A percentile compares a stretch with the other conserved stretches of the same genome.
Evolutionary conservation across 345 rosid species (phyloP).

Genomic region (Adansonia digitata): DNA sequence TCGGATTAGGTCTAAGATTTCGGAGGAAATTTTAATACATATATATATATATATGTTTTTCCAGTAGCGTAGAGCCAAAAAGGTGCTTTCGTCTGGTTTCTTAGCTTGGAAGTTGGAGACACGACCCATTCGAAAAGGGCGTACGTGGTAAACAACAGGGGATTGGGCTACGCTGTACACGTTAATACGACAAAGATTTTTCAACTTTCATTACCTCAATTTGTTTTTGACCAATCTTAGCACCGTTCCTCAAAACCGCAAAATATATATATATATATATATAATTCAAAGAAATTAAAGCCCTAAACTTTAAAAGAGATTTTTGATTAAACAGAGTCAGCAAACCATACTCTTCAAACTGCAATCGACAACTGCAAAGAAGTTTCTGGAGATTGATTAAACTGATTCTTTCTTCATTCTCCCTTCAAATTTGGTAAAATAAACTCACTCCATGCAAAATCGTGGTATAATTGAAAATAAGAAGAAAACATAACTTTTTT

Average conservation of each 20-base stretch:
- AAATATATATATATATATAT: too few species aligned
- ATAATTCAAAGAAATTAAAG: background rate
- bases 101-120: background rate
- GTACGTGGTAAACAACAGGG: background rate
- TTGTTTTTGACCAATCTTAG: background rate
- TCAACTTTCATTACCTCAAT: background rate
- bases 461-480: too few species aligned
- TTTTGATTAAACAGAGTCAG: background rate
- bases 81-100: background rate
- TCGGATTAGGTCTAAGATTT: background rate
- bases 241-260: too few species aligned
- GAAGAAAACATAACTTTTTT: too few species aligned
- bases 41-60: background rate
- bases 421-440: too few species aligned
- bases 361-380: background rate
- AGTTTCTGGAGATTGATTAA: background rate
- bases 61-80: background rate
- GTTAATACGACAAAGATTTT: background rate
- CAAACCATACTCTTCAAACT: background rate
- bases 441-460: too few species aligned
- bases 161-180: background rate
- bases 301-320: background rate
- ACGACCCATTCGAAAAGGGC: background rate
- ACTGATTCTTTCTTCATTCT: background rate
- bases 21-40: background rate